phyloP scores from a whole-genome alignment of 495 filamentous ascomycete species.

The Penicillium pulvis region DNA sequence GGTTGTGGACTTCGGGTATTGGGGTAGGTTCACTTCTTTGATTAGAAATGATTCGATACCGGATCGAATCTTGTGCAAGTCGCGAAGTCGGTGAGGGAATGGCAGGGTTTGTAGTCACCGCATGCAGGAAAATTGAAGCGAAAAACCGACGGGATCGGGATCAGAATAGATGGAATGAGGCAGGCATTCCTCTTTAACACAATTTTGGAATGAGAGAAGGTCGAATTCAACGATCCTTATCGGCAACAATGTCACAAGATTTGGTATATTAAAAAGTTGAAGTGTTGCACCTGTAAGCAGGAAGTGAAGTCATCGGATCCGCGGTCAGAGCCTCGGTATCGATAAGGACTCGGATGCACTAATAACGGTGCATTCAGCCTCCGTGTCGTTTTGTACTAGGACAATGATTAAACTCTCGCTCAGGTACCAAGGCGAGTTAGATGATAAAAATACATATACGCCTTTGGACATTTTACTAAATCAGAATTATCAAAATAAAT shows the following conservation, averaged over 20 bases:
- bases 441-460: no score
- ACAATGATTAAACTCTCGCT: background rate
- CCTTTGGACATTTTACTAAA: background rate
- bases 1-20: background rate
- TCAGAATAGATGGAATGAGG: background rate
- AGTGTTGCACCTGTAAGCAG: background rate
- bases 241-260: background rate
- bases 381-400: background rate
- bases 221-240: background rate
- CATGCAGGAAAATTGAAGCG: slow-evolving; percentile 12
- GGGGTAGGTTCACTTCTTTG: background rate
- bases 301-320: slow-evolving; percentile 23
- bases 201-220: background rate
- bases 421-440: no score
- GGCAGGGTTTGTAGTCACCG: slow-evolving; percentile 16
- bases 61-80: slow-evolving; percentile 17
- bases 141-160: slow-evolving; percentile 7
- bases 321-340: slow-evolving; percentile 13
- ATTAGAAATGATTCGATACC: slow-evolving; percentile 10
- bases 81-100: slow-evolving; percentile 3
- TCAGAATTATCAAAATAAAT: background rate
- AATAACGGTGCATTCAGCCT: slow-evolving; percentile 3
- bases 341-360: slow-evolving; percentile 16
- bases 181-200: background rate
- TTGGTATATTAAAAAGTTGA: background rate